Percentiles rank a stretch among this genome's conserved stretches.
These are phyloP conservation scores for Teratosphaeria destructans DNA, from an alignment of 2,329 filamentous ascomycete species.

Conservation along the genomic window DNA sequence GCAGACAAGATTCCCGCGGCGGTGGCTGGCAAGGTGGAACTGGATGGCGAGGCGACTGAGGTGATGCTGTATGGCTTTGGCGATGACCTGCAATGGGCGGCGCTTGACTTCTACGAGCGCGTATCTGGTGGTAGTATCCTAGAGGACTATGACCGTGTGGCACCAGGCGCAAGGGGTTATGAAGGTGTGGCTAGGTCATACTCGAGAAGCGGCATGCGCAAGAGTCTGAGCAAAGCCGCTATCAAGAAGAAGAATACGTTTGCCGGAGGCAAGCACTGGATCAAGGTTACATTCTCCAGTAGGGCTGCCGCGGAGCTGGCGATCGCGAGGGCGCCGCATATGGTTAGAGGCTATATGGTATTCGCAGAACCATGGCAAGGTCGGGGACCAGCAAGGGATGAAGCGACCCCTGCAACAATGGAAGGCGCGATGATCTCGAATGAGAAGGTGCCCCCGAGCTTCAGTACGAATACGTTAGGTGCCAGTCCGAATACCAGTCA, in stretches of 20 bases:
- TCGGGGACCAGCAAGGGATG: conserved; percentile 33
- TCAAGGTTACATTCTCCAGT: conserved; percentile 47
- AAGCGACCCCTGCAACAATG: conserved; percentile 30
- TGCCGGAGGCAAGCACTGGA: conserved; percentile 82
- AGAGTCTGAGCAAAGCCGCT: conserved; percentile 59
- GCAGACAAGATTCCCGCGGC: conserved; percentile 11
- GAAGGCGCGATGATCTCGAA: conserved; percentile 22
- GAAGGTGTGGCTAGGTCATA: conserved; percentile 61
- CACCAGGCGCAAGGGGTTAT: conserved; percentile 59
- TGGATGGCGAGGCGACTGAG: conserved; percentile 55
- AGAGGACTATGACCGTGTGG: conserved; percentile 83
- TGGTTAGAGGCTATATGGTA: conserved; percentile 37
- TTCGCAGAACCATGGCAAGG: conserved; percentile 39
- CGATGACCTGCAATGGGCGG: conserved; percentile 63
- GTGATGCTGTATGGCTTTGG: conserved; percentile 77
- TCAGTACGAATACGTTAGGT: conserved; percentile 23
- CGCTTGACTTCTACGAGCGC: conserved; percentile 77
- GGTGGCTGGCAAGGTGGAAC: conserved; percentile 26
- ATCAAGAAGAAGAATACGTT: conserved; percentile 70
- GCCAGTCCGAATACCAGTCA: conserved; percentile 9
- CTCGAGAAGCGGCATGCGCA: conserved; percentile 59
- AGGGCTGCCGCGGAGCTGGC: conserved; percentile 39
- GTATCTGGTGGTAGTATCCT: conserved; percentile 71
- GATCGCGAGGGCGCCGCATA: conserved; percentile 37
- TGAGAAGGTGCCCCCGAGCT: conserved; percentile 17